These are phyloP conservation scores for Acanthamoeba royreba DNA, from an alignment of 208 protist species.

Conservation along the genomic window DNA sequence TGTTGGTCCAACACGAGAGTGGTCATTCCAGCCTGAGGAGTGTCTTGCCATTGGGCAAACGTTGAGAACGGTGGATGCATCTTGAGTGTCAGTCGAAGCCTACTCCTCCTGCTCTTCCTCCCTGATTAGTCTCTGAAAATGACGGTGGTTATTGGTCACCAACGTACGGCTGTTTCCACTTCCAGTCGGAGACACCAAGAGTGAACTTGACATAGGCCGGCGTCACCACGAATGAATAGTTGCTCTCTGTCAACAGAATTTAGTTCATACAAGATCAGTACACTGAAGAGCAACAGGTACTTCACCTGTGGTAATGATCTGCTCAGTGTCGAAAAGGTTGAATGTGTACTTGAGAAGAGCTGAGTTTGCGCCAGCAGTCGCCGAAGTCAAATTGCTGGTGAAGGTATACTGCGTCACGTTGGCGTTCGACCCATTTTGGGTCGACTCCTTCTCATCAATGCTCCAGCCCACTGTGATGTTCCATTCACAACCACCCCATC, in stretches of 20 bases:
- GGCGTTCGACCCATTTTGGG: too few relatives aligned
- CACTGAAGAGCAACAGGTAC: neutral
- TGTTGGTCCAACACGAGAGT: neutral
- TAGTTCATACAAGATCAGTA: too few relatives aligned
- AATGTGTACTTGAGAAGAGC: neutral
- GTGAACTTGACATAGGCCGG: neutral
- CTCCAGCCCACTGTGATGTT: neutral
- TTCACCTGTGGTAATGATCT: neutral
- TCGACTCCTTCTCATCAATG: neutral
- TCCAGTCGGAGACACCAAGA: neutral
- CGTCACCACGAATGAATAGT: neutral
- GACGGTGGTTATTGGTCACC: neutral
- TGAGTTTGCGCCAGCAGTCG: neutral
- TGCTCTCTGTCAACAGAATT: neutral
- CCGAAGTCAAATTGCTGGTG: neutral
- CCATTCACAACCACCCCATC: neutral
- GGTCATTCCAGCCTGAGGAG: neutral
- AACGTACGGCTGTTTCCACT: neutral
- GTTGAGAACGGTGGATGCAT: neutral
- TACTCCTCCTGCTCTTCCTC: too few relatives aligned
- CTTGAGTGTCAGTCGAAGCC: neutral
- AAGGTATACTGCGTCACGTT: neutral
- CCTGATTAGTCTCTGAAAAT: too few relatives aligned
- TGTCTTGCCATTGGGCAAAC: neutral
- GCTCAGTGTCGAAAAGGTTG: neutral